Percentiles rank a stretch among this genome's conserved stretches.
Conservation (phyloP, 1,284 basidiomycete genomes). For the Marasmius fiardii region DNA sequence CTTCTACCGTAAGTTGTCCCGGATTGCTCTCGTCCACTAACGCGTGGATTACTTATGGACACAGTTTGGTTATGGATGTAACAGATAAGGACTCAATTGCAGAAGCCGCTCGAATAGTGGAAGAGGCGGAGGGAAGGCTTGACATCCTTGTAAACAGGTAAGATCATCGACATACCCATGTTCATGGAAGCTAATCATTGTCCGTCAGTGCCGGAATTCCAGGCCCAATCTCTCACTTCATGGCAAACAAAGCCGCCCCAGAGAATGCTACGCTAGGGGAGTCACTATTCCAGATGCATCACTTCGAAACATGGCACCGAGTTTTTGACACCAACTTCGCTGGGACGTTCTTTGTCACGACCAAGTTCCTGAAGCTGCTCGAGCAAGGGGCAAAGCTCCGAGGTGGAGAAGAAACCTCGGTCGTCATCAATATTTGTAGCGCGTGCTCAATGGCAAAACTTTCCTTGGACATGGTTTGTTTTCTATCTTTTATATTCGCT, state of each 20-base stretch:
- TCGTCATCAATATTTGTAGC: constrained; percentile 46
- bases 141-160: constrained; percentile 16
- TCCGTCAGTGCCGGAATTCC: constrained; percentile 8
- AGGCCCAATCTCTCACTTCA: not conserved
- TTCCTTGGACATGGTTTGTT: constrained; percentile 28
- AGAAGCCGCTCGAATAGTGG: constrained; percentile 1
- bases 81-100: constrained; percentile 7
- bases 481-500: not conserved
- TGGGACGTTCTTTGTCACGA: constrained; percentile 5
- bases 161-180: not conserved
- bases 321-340: constrained; percentile 4
- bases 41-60: not conserved
- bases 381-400: constrained; percentile 4
- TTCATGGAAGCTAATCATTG: not conserved
- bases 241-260: not conserved
- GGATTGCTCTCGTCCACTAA: not conserved
- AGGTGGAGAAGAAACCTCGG: constrained; percentile 22
- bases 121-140: constrained; percentile 9
- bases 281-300: constrained; percentile 4
- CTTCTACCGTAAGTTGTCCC: constrained; percentile 2
- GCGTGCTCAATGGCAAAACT: constrained; percentile 42
- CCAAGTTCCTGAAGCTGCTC: constrained; percentile 8
- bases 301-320: constrained; percentile 1
- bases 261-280: constrained; percentile 1
- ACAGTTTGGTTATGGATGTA: constrained; percentile 10